A percentile compares a stretch with the other conserved stretches of the same genome.
Conservation (phyloP, 1,284 basidiomycete genomes). For the Sporisorium scitamineum region DNA sequence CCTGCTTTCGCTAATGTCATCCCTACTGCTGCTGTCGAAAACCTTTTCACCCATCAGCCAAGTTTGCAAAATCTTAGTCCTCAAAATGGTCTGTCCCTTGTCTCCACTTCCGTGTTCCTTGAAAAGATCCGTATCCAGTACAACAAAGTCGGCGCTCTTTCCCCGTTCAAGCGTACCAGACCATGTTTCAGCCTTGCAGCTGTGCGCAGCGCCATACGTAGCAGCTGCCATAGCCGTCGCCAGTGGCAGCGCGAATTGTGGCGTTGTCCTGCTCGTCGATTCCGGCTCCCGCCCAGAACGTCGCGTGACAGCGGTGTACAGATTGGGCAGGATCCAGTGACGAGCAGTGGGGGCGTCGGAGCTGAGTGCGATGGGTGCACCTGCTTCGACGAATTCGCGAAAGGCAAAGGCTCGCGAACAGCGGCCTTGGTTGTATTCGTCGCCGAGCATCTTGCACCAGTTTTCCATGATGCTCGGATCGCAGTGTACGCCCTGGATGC, state of each 20-base stretch:
- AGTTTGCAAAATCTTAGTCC: slow-evolving; percentile 43
- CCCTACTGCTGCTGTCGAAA: slow-evolving; percentile 21
- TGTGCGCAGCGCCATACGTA: slow-evolving; percentile 43
- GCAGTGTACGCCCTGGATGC: slow-evolving; percentile 51
- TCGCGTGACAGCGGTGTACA: slow-evolving; percentile 47
- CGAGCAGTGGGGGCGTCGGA: slow-evolving; percentile 50
- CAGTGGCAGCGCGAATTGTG: slow-evolving; percentile 51
- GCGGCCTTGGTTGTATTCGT: slow-evolving; percentile 28
- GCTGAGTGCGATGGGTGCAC: slow-evolving; percentile 44
- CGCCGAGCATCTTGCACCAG: slow-evolving; percentile 50
- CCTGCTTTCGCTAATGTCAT: background rate
- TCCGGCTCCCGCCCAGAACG: slow-evolving; percentile 37
- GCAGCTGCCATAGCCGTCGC: slow-evolving; percentile 42
- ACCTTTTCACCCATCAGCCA: slow-evolving; percentile 42
- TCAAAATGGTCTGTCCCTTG: slow-evolving; percentile 35
- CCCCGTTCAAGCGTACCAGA: slow-evolving; percentile 39
- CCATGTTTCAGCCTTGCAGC: slow-evolving; percentile 46
- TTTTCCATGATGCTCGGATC: slow-evolving; percentile 41
- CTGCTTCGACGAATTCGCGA: slow-evolving; percentile 45
- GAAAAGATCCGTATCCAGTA: slow-evolving; percentile 51
- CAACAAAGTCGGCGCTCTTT: slow-evolving; percentile 48
- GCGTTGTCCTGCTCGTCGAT: slow-evolving; percentile 27
- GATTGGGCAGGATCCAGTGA: slow-evolving; percentile 44
- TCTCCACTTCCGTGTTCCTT: slow-evolving; percentile 26
- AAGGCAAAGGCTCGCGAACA: slow-evolving; percentile 49